phyloP scores from a whole-genome alignment of 768 basidiomycete genomes.

The Dictyophora rubrovolvata region DNA sequence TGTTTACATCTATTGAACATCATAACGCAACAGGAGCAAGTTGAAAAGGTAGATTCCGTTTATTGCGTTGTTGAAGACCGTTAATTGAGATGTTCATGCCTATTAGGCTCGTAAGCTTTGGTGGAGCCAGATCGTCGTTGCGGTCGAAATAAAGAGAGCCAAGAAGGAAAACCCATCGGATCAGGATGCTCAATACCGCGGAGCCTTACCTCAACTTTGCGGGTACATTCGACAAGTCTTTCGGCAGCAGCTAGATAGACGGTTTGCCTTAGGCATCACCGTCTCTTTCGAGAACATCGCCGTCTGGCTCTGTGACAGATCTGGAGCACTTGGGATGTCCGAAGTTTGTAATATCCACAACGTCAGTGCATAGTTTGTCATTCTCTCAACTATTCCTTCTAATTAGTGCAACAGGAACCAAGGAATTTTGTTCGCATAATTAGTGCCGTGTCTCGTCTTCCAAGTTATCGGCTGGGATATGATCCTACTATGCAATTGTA shows the following conservation, averaged over 20 bases:
- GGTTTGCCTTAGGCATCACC: neutral
- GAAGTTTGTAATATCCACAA: neutral
- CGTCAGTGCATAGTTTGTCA: neutral
- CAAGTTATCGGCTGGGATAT: neutral
- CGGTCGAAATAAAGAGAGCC: neutral
- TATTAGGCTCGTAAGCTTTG: neutral
- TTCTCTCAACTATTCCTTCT: neutral
- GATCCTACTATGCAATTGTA: neutral
- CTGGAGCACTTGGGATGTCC: neutral
- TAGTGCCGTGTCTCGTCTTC: neutral
- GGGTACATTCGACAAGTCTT: neutral
- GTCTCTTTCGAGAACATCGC: neutral
- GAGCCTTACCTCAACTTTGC: neutral
- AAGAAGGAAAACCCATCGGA: too few relatives aligned
- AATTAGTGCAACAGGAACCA: neutral
- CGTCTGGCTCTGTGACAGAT: neutral
- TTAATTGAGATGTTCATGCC: neutral
- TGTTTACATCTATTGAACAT: too few relatives aligned
- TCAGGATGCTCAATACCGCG: neutral
- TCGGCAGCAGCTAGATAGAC: neutral
- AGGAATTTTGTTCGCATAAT: neutral
- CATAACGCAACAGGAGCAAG: too few relatives aligned
- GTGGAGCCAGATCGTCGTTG: neutral
- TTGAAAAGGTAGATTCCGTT: neutral
- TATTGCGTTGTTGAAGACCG: neutral